phyloP scores from a whole-genome alignment of 2,329 filamentous ascomycete genomes.

The Nemania sp. region DNA sequence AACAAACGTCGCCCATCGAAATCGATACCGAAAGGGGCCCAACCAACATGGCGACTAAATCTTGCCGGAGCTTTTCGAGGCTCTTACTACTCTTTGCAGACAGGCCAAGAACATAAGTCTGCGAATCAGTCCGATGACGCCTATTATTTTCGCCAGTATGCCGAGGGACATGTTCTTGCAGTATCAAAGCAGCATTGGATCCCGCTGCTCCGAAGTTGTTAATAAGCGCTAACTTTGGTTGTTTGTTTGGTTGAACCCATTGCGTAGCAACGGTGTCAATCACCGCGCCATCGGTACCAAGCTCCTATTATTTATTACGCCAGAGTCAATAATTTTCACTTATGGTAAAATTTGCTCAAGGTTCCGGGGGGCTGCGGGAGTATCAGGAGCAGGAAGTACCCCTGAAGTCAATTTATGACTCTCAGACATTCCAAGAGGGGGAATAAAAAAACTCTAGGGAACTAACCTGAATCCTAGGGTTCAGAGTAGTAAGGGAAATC shows the following conservation, averaged over 20 bases:
- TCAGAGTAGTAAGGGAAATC: constrained; percentile 31
- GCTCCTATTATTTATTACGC: too few species aligned
- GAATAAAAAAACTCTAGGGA: too few species aligned
- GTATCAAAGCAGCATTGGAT: constrained; percentile 46
- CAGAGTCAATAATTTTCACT: too few species aligned
- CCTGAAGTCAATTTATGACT: too few species aligned
- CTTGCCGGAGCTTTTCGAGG: constrained; percentile 29
- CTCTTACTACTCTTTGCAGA: constrained; percentile 37
- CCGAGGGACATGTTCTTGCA: constrained; percentile 39
- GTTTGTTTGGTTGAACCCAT: constrained; percentile 14
- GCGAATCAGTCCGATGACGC: constrained; percentile 8
- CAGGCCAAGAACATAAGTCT: constrained; percentile 31
- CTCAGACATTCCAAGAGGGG: too few species aligned
- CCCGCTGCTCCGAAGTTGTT: constrained; percentile 51
- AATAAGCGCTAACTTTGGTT: constrained; percentile 46
- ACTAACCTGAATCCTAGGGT: constrained; percentile 33
- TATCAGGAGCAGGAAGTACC: too few species aligned
- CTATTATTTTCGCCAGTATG: not conserved
- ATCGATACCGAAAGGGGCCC: not conserved
- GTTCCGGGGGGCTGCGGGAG: too few species aligned
- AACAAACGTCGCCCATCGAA: constrained; percentile 11
- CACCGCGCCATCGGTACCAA: constrained; percentile 26
- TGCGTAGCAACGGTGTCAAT: constrained; percentile 20
- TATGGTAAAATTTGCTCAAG: too few species aligned
- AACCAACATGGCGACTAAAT: not conserved